Base-by-base conservation (phyloP, 345 rosid species). In the Heritiera fomes region DNA sequence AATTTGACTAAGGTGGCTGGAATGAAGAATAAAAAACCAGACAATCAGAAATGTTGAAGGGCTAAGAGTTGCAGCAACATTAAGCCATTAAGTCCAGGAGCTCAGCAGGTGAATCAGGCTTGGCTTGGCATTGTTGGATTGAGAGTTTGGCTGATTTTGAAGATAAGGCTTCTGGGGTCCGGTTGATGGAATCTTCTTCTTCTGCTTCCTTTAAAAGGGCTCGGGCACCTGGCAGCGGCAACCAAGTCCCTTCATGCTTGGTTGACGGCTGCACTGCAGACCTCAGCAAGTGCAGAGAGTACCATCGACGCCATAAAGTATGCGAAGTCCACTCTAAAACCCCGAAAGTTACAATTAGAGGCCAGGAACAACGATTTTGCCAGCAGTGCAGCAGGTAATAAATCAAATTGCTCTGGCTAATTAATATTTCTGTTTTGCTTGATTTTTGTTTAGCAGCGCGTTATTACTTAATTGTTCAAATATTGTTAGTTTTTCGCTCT, bases 311-410 rank as follows among this genome's bases (percentile, higher is more conserved):
- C 47, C 97, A 92, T 84, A 90, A 90, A 84, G 97, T 92, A 2
- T 92, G 97, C 18, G 97, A 89, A 84, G 71, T 80, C 34, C 94
- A 92, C 78, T 89, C 94, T 3, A 92, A 92, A 86, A 87, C 92
- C 18, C 77, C 94, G 4, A 85, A 62, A 55, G 94, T 92, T 65
- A 82, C 83, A 13, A 88, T 92, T 71, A 84, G 78, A 70, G 92
- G 94, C 52, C 90, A 68, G 55, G 93, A 90, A 59, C 91, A 86
- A 53, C 86, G 94, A 41, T 92, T 92, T 78, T 90, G 97, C 86
- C 97, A 92, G 90, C 97, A 92, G 83, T 92, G 97, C 85, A 92
- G 94, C 88, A 86, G 97, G 97, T 89, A 79, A 50, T 28, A 18
- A 71, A 17, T 71, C 3, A 8, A 52, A 9, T 30, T 3, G 45